These are phyloP conservation scores for Hyaloperonospora arabidopsidis DNA, from an alignment of 352 stramenopile species.

Conservation along the genomic window DNA sequence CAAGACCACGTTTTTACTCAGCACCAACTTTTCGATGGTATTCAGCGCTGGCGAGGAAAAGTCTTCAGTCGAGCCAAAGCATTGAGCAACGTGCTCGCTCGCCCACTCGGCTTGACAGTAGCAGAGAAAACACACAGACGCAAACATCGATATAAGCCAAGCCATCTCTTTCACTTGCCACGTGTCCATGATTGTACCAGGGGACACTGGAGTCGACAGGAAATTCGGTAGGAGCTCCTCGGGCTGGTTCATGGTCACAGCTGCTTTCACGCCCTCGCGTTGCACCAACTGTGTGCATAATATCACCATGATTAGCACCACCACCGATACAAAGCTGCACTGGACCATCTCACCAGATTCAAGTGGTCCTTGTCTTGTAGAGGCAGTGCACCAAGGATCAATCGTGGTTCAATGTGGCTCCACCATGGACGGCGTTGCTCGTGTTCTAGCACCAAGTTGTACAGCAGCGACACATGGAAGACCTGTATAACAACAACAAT, in stretches of 20 bases:
- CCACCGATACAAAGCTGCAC: background rate
- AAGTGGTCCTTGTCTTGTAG: slow-evolving; percentile 52
- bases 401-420: slow-evolving; percentile 49
- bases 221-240: slow-evolving; percentile 60
- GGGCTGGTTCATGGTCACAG: slow-evolving; percentile 78
- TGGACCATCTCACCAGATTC: slow-evolving; percentile 16
- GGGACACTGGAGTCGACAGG: slow-evolving; percentile 48
- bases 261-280: slow-evolving; percentile 44
- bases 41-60: slow-evolving; percentile 61
- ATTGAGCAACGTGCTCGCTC: slow-evolving; percentile 39
- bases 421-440: slow-evolving; percentile 57
- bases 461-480: slow-evolving; percentile 75
- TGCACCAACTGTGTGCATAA: slow-evolving; percentile 34
- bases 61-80: slow-evolving; percentile 53
- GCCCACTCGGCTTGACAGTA: slow-evolving; percentile 44
- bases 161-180: background rate
- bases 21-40: slow-evolving; percentile 38
- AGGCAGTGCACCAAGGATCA: slow-evolving; percentile 66
- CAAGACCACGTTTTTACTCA: background rate
- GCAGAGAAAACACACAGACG: background rate
- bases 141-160: background rate
- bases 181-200: slow-evolving; percentile 22
- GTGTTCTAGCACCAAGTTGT: slow-evolving; percentile 53
- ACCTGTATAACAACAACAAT: slow-evolving; percentile 29
- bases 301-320: background rate